Evolutionary conservation across 257 asterid genomes (phyloP).

Genomic region (Solanum virginianum): DNA sequence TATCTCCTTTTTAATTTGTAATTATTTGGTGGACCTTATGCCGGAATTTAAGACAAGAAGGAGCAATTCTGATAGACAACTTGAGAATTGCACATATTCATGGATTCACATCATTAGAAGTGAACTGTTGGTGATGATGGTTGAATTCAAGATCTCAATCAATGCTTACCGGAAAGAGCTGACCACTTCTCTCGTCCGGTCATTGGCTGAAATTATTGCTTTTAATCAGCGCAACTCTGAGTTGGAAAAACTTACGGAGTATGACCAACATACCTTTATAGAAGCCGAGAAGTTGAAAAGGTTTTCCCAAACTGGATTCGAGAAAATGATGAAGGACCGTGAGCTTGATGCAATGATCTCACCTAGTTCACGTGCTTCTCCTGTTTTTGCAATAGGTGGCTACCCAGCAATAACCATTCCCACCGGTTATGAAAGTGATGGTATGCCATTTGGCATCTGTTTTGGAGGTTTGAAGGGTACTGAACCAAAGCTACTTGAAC

Average conservation of each 20-base stretch:
- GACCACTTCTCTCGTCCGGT: slow-evolving; percentile 25
- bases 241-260: slow-evolving; percentile 16
- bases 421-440: slow-evolving; percentile 42
- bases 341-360: slow-evolving; percentile 28
- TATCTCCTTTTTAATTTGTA: background rate
- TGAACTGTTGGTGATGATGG: slow-evolving; percentile 2
- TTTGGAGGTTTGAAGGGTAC: slow-evolving; percentile 59
- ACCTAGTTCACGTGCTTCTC: background rate
- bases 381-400: slow-evolving; percentile 27
- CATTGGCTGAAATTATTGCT: slow-evolving; percentile 28
- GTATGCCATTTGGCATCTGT: slow-evolving; percentile 51
- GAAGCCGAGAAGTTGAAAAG: slow-evolving; percentile 15
- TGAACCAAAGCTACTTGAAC: slow-evolving; percentile 45
- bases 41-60: slow-evolving; percentile 13
- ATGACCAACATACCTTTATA: slow-evolving; percentile 22
- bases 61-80: slow-evolving; percentile 24
- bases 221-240: slow-evolving; percentile 24
- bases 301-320: slow-evolving; percentile 14
- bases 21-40: background rate
- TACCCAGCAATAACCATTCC: slow-evolving; percentile 51
- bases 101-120: background rate
- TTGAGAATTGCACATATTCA: slow-evolving; percentile 12
- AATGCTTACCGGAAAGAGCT: slow-evolving; percentile 23
- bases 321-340: slow-evolving; percentile 18
- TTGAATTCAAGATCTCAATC: slow-evolving; percentile 30